Base-by-base conservation (phyloP, 257 asterid genomes). In the Buddleja alternifolia region DNA sequence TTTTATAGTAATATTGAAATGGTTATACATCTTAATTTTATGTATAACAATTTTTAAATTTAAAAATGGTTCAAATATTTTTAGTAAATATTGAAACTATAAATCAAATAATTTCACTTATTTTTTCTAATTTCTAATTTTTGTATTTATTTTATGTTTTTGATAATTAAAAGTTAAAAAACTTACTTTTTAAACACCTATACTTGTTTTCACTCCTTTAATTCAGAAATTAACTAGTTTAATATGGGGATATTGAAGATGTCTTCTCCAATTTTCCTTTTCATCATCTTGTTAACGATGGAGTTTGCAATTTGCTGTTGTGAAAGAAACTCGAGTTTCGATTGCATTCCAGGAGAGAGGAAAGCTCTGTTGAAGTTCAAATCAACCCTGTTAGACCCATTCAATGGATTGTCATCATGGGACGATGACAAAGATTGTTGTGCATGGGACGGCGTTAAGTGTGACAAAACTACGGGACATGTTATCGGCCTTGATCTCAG, bases 301-400 rank as follows among this genome's bases (percentile, higher is more conserved):
- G 47, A 14, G 42, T 4, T 19, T 6, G 47, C 11, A 5, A 59
- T 34, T 8, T 64, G 8, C n/a, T 7, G 57, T 5, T 2, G 8
- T 19, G 57, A 8, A 0, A 40, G 11, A 23, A 62, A 62, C 4
- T 8, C 46, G 6, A 45, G 46, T 46, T 46, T 32, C 3, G 34
- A 15, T 29, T 64, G 70, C 17, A 5, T 46, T 25, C 3, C 51
- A 37, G 37, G 17, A 20, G 71, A 66, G 44, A 66, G 71, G 48
- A 20, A 66, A 48, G 61, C 61, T 15, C 71, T 66, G 37, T 34
- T 48, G 4, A 50, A 15, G 14, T 66, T 66, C 37, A 66, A 8
- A 29, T 58, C 12, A 29, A 47, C 25, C 57, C 29, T 64, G n/a
- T 32, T 10, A 8, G 10, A 50, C 25, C 25, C 24, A 3, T 50